phyloP scores from a whole-genome alignment of 2,329 filamentous ascomycete species.

The Alternaria sp. region DNA sequence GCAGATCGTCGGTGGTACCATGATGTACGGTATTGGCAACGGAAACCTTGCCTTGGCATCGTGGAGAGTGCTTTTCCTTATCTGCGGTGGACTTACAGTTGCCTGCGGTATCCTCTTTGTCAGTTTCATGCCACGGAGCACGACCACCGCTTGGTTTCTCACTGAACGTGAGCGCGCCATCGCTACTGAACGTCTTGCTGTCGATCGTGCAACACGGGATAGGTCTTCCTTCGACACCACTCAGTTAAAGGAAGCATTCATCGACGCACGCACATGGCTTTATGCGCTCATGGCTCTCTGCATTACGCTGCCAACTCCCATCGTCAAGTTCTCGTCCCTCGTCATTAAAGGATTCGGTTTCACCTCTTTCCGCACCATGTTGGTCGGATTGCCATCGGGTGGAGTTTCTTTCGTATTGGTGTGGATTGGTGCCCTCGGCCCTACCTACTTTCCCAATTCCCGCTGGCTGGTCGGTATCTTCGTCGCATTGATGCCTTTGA shows the following conservation, averaged over 20 bases:
- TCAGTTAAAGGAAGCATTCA: not conserved
- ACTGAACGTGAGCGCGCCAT: no score
- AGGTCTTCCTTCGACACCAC: no score
- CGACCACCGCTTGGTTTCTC: no score
- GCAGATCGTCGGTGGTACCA: conserved; percentile 56
- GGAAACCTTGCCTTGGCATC: conserved; percentile 50
- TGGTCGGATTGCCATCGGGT: conserved; percentile 60
- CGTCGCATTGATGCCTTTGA: no score
- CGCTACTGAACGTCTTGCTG: no score
- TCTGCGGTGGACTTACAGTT: no score
- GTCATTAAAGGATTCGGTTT: conserved; percentile 52
- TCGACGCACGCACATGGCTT: conserved; percentile 52
- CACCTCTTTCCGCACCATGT: conserved; percentile 57
- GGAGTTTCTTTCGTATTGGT: conserved; percentile 58
- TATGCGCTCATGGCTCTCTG: not conserved
- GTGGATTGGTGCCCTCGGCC: conserved; percentile 57
- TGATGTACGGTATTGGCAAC: conserved; percentile 64
- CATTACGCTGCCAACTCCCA: not conserved
- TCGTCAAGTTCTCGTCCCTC: conserved; percentile 57
- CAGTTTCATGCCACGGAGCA: no score
- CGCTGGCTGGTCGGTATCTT: conserved; percentile 38
- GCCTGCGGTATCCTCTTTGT: no score
- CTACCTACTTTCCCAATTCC: conserved; percentile 52
- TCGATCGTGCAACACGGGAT: no score
- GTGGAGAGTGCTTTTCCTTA: conserved; percentile 49